These are phyloP conservation scores for Leishmania mexicana DNA, from an alignment of 208 protist species.

Conservation along the genomic window DNA sequence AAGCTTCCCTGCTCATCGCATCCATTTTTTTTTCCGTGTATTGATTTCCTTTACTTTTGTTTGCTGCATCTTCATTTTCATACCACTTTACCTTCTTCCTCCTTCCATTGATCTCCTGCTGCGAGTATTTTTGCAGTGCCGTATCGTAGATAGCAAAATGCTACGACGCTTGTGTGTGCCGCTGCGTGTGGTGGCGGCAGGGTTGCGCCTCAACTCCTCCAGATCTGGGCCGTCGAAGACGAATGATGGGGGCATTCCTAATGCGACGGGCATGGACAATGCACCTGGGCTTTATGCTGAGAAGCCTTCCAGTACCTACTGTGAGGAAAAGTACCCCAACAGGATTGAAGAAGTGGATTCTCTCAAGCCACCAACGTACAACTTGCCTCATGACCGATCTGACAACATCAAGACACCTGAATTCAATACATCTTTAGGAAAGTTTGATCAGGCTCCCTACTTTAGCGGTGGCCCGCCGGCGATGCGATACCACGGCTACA, in stretches of 20 bases:
- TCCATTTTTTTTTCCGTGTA: neutral
- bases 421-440: slow-evolving; percentile 78
- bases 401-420: slow-evolving; percentile 82
- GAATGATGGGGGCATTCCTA: slow-evolving; percentile 26
- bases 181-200: slow-evolving; percentile 12
- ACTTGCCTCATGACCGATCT: slow-evolving; percentile 56
- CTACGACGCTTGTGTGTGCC: slow-evolving; percentile 11
- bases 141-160: slow-evolving; percentile 7
- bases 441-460: slow-evolving; percentile 86
- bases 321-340: slow-evolving; percentile 68
- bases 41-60: neutral
- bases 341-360: slow-evolving; percentile 41
- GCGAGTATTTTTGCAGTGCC: neutral
- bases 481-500: slow-evolving; percentile 84
- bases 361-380: slow-evolving; percentile 29
- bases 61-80: neutral
- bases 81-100: neutral
- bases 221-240: neutral
- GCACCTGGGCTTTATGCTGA: slow-evolving; percentile 53
- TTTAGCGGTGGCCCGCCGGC: slow-evolving; percentile 75
- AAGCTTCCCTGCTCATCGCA: neutral
- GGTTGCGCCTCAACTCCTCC: slow-evolving; percentile 16
- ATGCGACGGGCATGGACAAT: slow-evolving; percentile 67
- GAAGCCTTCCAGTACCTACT: slow-evolving; percentile 53
- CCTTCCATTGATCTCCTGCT: neutral